Evolutionary conservation across 495 filamentous ascomycete genomes (phyloP).

Genomic region (Geoglossum glabrum): DNA sequence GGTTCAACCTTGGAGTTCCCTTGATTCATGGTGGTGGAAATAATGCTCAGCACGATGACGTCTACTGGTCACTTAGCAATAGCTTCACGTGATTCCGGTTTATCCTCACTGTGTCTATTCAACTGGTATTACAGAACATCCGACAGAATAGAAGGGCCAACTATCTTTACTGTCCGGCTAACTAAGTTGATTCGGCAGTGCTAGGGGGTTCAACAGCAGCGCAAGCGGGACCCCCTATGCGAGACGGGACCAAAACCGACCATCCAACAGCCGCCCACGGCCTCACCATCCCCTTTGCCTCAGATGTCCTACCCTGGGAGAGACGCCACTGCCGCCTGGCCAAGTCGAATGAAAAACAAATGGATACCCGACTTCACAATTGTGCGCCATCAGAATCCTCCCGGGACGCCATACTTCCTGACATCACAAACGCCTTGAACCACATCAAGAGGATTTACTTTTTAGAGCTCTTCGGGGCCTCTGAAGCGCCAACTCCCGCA

Average conservation of each 20-base stretch:
- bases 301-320: not conserved
- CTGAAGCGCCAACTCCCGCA: slow-evolving; percentile 22
- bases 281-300: not conserved
- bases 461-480: slow-evolving; percentile 20
- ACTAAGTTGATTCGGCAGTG: too few relatives aligned
- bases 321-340: not conserved
- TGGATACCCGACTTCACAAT: not conserved
- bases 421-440: not conserved
- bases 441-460: not conserved
- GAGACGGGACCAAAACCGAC: not conserved
- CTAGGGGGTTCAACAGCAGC: not conserved
- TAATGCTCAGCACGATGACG: not conserved
- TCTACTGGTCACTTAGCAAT: not conserved
- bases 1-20: not conserved
- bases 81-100: not conserved
- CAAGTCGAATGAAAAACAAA: not conserved
- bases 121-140: too few relatives aligned
- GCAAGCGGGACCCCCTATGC: not conserved
- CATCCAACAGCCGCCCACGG: not conserved
- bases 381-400: not conserved
- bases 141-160: too few relatives aligned
- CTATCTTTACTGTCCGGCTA: too few relatives aligned
- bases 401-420: not conserved
- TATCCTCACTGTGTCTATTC: not conserved
- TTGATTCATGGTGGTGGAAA: not conserved